phyloP scores from a whole-genome alignment of 176 grass and related monocot species.

The Tuctoria greenei region DNA sequence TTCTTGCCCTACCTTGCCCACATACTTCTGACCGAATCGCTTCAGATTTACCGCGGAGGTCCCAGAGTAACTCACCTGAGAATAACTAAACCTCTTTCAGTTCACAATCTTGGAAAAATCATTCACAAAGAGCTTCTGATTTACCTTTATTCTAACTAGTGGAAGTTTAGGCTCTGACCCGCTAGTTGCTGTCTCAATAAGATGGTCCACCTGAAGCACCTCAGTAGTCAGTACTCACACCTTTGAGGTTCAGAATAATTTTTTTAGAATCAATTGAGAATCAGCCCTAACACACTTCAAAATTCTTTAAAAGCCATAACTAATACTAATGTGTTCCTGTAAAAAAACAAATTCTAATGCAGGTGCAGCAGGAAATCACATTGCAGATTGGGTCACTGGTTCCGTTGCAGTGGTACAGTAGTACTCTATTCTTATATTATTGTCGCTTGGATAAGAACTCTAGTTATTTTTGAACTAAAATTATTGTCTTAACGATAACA shows the following conservation, averaged over 20 bases:
- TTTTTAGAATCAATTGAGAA: too few species aligned
- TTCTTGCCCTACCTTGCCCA: conserved; percentile 65
- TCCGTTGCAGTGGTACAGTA: too few species aligned
- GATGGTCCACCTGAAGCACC: conserved; percentile 53
- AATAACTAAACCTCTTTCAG: neutral
- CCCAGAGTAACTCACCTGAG: conserved; percentile 65
- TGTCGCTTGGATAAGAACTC: too few species aligned
- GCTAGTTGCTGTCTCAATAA: conserved; percentile 53
- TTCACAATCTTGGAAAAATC: neutral
- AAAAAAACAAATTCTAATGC: too few species aligned
- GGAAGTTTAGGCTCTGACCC: conserved; percentile 59
- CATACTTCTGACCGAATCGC: conserved; percentile 77
- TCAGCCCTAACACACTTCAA: neutral
- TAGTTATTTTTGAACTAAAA: neutral
- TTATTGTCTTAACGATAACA: too few species aligned
- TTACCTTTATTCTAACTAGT: conserved; percentile 86
- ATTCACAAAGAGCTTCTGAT: neutral
- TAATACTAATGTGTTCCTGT: too few species aligned
- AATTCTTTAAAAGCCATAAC: neutral
- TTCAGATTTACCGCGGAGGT: conserved; percentile 63
- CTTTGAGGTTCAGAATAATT: too few species aligned
- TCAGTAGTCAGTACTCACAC: neutral
- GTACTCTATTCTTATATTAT: too few species aligned
- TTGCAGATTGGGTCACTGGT: too few species aligned
- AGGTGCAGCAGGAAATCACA: too few species aligned